Conservation (phyloP, 768 basidiomycete genomes). For the Gautieria morchelliformis region DNA sequence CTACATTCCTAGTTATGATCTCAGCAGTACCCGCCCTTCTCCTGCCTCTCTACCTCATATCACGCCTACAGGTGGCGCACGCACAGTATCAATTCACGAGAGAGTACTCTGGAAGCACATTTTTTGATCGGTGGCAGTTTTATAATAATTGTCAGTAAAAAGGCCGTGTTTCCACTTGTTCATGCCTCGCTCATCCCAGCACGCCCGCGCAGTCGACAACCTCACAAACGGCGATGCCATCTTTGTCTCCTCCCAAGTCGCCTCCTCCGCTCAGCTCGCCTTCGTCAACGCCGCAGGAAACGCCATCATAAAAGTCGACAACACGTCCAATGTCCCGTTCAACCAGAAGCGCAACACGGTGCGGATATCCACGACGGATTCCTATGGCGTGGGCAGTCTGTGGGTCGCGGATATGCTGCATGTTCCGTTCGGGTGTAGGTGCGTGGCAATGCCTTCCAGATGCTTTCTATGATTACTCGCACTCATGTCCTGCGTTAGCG, state of each 20-base stretch:
- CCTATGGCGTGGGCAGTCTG: constrained; percentile 48
- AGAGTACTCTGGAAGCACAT: constrained; percentile 48
- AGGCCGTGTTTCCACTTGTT: not conserved
- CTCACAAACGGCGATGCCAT: constrained; percentile 56
- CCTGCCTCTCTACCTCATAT: not conserved
- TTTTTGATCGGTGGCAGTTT: constrained; percentile 64
- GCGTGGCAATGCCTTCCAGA: not conserved
- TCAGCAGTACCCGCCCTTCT: not conserved
- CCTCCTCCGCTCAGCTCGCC: constrained; percentile 8
- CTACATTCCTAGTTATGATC: not conserved
- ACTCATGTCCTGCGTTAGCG: constrained; percentile 31
- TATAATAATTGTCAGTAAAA: constrained; percentile 41
- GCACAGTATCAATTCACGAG: constrained; percentile 39
- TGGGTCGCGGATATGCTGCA: constrained; percentile 60
- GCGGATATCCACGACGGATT: constrained; percentile 48
- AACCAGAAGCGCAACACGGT: constrained; percentile 59
- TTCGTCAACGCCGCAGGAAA: constrained; percentile 13
- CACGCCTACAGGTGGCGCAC: not conserved
- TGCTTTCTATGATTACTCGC: too few species aligned
- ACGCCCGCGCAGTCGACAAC: constrained; percentile 43
- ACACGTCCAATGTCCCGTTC: constrained; percentile 15
- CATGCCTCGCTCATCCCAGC: not conserved
- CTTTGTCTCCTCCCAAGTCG: constrained; percentile 10
- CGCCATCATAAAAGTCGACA: constrained; percentile 18
- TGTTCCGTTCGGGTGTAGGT: constrained; percentile 34